Conservation (phyloP, 2,329 filamentous ascomycete genomes). For the Alternaria incomplexa region DNA sequence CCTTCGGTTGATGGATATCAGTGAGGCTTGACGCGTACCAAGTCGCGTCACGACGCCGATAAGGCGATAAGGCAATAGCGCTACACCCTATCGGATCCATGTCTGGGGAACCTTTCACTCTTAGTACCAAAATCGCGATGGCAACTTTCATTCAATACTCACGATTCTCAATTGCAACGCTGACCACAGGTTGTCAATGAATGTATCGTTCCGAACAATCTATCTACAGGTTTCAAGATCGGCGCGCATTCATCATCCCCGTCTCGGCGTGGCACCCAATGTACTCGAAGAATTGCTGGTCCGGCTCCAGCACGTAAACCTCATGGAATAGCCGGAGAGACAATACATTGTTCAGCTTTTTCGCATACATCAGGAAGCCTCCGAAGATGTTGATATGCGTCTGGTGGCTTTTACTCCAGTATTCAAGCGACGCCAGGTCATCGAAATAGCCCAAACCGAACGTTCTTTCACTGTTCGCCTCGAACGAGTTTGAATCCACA, state of each 20-base stretch:
- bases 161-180: neutral
- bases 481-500: constrained; percentile 32
- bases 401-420: constrained; percentile 50
- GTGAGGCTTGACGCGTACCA: neutral
- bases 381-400: constrained; percentile 53
- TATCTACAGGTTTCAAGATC: neutral
- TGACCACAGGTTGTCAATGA: no score
- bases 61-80: constrained; percentile 26
- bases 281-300: constrained; percentile 54
- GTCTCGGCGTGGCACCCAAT: constrained; percentile 49
- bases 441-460: constrained; percentile 54
- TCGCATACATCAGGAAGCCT: constrained; percentile 50
- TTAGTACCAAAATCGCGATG: neutral
- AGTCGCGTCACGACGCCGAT: constrained; percentile 19
- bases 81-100: constrained; percentile 1
- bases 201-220: neutral
- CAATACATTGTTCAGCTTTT: constrained; percentile 45
- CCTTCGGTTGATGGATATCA: neutral
- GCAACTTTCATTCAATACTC: neutral
- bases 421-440: constrained; percentile 49
- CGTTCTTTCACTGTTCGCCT: constrained; percentile 39
- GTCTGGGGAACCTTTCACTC: neutral
- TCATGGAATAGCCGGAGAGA: constrained; percentile 52
- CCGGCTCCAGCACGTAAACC: constrained; percentile 48
- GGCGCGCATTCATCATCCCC: constrained; percentile 36